Conservation (phyloP, 306 rosid species). For the Bauhinia variegata region DNA sequence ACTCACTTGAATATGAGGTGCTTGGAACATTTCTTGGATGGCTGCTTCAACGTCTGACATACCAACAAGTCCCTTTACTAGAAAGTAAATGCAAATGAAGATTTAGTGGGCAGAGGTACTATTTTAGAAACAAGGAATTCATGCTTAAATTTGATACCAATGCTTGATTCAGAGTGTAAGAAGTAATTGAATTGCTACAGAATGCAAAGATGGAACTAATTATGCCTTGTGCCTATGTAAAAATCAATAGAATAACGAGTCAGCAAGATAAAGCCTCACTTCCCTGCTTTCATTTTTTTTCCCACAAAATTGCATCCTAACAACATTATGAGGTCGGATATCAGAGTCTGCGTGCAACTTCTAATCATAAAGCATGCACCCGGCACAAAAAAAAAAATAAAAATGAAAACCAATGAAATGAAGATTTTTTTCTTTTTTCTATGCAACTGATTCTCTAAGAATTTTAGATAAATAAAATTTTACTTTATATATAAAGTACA, state of each 20-base stretch:
- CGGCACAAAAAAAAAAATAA: not conserved
- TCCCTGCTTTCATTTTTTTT: no score
- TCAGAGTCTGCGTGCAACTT: constrained; percentile 7
- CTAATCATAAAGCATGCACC: not conserved
- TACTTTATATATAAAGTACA: not conserved
- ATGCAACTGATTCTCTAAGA: not conserved
- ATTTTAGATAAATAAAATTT: not conserved
- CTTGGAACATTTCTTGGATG: constrained; percentile 95
- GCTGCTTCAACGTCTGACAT: constrained; percentile 87
- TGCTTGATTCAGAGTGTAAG: constrained; percentile 15
- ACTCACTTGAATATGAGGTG: constrained; percentile 97
- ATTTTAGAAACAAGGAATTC: constrained; percentile 19
- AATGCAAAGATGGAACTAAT: constrained; percentile 21
- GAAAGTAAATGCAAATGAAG: constrained; percentile 33
- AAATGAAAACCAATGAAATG: not conserved
- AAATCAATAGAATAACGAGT: no score
- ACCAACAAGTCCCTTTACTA: constrained; percentile 66
- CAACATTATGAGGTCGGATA: constrained; percentile 2
- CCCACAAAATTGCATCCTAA: constrained; percentile 2
- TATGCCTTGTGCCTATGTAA: no score
- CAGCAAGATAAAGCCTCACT: no score
- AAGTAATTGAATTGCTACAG: constrained; percentile 6
- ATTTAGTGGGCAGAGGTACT: constrained; percentile 29
- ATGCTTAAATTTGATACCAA: constrained; percentile 17
- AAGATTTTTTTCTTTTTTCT: not conserved